Conservation (phyloP, 2,329 filamentous ascomycete genomes). For the Colletotrichum cordylinicola region DNA sequence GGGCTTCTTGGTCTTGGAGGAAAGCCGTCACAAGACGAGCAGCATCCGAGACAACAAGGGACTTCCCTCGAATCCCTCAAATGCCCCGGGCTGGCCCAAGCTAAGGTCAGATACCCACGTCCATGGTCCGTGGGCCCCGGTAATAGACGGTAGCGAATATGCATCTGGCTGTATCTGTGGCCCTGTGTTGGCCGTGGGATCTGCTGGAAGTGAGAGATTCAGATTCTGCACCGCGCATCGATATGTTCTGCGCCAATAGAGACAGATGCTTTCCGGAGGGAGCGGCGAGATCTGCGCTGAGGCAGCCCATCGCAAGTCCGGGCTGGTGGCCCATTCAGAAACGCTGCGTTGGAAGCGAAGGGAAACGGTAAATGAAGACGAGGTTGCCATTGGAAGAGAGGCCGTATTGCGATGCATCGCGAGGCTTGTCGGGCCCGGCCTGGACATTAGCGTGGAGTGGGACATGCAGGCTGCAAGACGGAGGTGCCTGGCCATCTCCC, state of each 20-base stretch:
- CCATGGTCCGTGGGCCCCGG: background rate
- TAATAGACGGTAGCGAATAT: background rate
- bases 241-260: background rate
- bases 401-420: background rate
- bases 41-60: slow-evolving; percentile 8
- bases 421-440: slow-evolving; percentile 10
- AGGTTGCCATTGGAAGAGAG: slow-evolving; percentile 1
- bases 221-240: background rate
- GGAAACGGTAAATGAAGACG: background rate
- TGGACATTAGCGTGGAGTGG: slow-evolving; percentile 5
- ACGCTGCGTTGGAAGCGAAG: background rate
- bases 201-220: background rate
- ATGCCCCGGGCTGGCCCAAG: background rate
- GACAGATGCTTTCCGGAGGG: background rate
- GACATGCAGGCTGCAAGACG: slow-evolving; percentile 16
- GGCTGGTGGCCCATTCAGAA: background rate
- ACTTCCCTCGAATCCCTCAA: background rate
- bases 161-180: slow-evolving; percentile 6
- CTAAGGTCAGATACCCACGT: background rate
- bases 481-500: slow-evolving; percentile 9
- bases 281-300: background rate
- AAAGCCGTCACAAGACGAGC: slow-evolving; percentile 4
- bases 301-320: background rate
- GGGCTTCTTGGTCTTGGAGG: background rate
- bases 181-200: background rate